A percentile compares a stretch with the other conserved stretches of the same genome.
Conservation (phyloP, 257 asterid species). For the Solanum dulcamara region DNA sequence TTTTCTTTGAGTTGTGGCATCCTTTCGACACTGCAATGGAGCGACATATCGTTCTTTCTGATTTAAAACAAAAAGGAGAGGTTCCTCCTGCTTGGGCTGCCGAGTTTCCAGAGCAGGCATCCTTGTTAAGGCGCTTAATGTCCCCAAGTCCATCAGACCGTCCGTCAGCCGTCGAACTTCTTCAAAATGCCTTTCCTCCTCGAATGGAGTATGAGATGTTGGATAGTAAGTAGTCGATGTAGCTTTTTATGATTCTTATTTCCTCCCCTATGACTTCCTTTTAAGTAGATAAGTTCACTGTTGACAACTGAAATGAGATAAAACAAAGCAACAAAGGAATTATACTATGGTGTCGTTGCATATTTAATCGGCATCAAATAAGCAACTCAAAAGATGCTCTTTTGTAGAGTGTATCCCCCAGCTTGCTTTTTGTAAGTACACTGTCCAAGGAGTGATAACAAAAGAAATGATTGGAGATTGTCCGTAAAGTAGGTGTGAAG, state of each 20-base stretch:
- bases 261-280: background rate
- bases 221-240: conserved; percentile 53
- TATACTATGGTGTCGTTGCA: background rate
- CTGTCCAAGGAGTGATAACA: background rate
- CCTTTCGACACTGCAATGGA: conserved; percentile 97
- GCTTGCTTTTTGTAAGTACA: background rate
- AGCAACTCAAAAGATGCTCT: background rate
- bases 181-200: conserved; percentile 84
- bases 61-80: conserved; percentile 79
- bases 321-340: background rate
- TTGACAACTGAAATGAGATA: background rate
- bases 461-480: background rate
- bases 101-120: conserved; percentile 78
- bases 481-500: background rate
- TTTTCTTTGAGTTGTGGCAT: conserved; percentile 96
- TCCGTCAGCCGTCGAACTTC: conserved; percentile 91
- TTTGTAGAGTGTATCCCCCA: background rate
- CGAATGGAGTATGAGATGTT: conserved; percentile 78
- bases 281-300: background rate
- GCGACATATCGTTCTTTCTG: conserved; percentile 76
- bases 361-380: background rate
- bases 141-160: conserved; percentile 88
- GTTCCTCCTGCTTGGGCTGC: conserved; percentile 72
- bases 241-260: background rate
- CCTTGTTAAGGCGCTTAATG: conserved; percentile 62